Conservation (phyloP, 495 filamentous ascomycete genomes). For the Annulohypoxylon stygium region DNA sequence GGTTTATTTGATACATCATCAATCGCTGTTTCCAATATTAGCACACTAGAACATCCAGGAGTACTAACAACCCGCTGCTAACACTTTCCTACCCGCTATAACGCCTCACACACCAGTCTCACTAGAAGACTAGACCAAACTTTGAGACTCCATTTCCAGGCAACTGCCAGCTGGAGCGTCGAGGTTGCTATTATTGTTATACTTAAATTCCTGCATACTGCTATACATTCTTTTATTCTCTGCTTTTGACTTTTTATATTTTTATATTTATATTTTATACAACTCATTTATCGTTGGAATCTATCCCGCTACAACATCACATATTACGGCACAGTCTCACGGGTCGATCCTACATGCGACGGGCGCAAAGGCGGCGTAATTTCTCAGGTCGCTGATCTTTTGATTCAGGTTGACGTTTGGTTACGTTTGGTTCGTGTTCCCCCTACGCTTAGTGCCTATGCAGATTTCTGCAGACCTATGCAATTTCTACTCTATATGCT, state of each 20-base stretch:
- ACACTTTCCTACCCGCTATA: constrained; percentile 17
- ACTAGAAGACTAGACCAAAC: constrained; percentile 1
- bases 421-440: constrained; percentile 39
- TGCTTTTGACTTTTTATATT: neutral
- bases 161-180: neutral
- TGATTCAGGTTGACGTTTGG: constrained; percentile 29
- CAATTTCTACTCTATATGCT: neutral
- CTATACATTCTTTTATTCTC: neutral
- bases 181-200: constrained; percentile 1
- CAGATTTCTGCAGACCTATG: neutral
- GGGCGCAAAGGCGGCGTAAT: constrained; percentile 35
- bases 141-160: neutral
- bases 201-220: constrained; percentile 4
- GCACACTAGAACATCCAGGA: constrained; percentile 13
- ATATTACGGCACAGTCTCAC: constrained; percentile 23
- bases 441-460: constrained; percentile 1
- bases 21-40: constrained; percentile 41
- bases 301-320: constrained; percentile 26
- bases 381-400: constrained; percentile 38
- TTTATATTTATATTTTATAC: constrained; percentile 2
- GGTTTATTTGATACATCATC: neutral
- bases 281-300: constrained; percentile 21
- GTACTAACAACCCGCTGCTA: constrained; percentile 16
- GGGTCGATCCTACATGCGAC: constrained; percentile 41
- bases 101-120: constrained; percentile 25